phyloP scores from a whole-genome alignment of 306 rosid species.

The Rubus idaeus region DNA sequence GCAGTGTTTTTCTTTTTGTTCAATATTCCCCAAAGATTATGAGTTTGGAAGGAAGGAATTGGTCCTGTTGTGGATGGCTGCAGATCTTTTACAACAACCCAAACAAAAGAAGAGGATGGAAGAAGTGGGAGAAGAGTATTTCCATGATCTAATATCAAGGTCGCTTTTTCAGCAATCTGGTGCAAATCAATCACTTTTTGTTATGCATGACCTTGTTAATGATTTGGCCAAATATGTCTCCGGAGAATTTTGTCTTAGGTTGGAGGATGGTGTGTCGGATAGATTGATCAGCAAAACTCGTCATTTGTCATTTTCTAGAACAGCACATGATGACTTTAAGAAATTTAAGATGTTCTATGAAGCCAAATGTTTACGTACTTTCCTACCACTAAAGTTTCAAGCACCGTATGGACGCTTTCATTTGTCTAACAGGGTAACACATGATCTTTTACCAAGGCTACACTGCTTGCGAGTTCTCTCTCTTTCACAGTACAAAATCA shows the following conservation, averaged over 20 bases:
- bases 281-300: neutral
- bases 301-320: slow-evolving; percentile 4
- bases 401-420: neutral
- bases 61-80: slow-evolving; percentile 42
- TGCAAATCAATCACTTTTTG: too few species aligned
- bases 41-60: slow-evolving; percentile 19
- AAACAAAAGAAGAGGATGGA: neutral
- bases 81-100: slow-evolving; percentile 15
- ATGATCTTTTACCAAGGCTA: neutral
- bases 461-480: slow-evolving; percentile 9
- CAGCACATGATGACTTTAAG: neutral
- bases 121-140: slow-evolving; percentile 26
- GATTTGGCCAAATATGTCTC: slow-evolving; percentile 7
- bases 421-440: neutral
- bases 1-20: slow-evolving; percentile 23
- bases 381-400: neutral
- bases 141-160: slow-evolving; percentile 29
- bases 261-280: neutral
- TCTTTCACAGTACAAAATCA: neutral
- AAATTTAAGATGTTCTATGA: neutral
- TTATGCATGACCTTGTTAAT: slow-evolving; percentile 4
- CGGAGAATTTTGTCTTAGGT: neutral
- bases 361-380: neutral
- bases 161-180: slow-evolving; percentile 25
- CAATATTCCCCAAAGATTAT: slow-evolving; percentile 28